Evolutionary conservation across 495 filamentous ascomycete species (phyloP), one percentile per base, ranked within the genome.

Genomic region (Pseudotulostoma volvatum): DNA sequence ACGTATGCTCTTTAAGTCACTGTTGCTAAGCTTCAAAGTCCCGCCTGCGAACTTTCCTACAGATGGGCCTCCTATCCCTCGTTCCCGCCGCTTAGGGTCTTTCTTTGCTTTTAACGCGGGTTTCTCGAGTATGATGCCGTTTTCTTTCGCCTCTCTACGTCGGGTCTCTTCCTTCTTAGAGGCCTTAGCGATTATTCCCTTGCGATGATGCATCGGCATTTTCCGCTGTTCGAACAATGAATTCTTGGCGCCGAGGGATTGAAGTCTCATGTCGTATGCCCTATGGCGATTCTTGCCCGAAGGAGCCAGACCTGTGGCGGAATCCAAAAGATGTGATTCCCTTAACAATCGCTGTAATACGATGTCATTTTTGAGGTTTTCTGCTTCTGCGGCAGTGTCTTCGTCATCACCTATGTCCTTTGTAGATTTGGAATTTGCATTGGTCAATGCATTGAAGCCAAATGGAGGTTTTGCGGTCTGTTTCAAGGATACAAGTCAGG

Each of bases 301-400:
- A 1, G 70, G 67, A 4, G 71, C 64, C 33, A 80, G 73, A n/a
- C 70, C 68, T 4, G 64, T 51, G 2, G 74, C 66, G 0, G 66
- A 57, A 11, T 86, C 78, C 38, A 97, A 76, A 25, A 97, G 77
- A 58, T 95, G 88, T 1, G 88, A 95, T 64, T 97, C 90, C 41
- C 76, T 67, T 8, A 97, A 73, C 8, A 97, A 71, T 11, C 85
- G 74, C 49, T 95, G 87, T 14, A 97, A 70, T 7, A 80, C 86
- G 16, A 96, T 73, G 48, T 97, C 90, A 52, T 95, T 90, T 58
- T 88, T 88, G 2, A 95, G 63, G 43, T 83, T 80, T 9, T 61
- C 54, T 5, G 67, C 62, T 48, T 82, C 79, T 2, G 59, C 56
- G 9, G 55, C 49, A 41, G 71, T 67, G 16, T 63, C 61, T 25